These are phyloP conservation scores for Baorangia bicolor DNA, from an alignment of 768 basidiomycete genomes.

Conservation along the genomic window DNA sequence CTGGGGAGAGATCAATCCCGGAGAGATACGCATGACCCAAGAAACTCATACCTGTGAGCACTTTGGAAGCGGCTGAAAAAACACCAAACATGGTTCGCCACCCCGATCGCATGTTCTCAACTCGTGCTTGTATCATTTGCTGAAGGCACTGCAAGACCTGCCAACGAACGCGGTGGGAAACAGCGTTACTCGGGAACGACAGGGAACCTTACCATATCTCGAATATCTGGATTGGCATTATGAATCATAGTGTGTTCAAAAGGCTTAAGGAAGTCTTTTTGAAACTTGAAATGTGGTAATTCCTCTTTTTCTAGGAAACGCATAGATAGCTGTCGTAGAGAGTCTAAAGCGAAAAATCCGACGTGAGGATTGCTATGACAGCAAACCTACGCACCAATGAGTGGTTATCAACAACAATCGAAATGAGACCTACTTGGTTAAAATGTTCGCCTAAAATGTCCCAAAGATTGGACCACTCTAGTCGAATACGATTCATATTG, in stretches of 20 bases:
- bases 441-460: slow-evolving; percentile 98
- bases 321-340: slow-evolving; percentile 95
- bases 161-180: neutral
- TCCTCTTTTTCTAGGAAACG: slow-evolving; percentile 99
- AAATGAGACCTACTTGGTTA: slow-evolving; percentile 68
- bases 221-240: slow-evolving; percentile 91
- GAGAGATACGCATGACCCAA: neutral
- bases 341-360: slow-evolving; percentile 94
- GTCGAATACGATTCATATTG: slow-evolving; percentile 96
- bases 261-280: slow-evolving; percentile 97
- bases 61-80: slow-evolving; percentile 94
- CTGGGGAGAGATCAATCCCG: slow-evolving; percentile 37
- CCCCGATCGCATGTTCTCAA: slow-evolving; percentile 93
- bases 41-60: slow-evolving; percentile 65
- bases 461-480: slow-evolving; percentile 99
- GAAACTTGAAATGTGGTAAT: slow-evolving; percentile 96
- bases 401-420: neutral
- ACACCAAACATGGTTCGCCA: slow-evolving; percentile 99
- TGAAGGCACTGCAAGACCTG: slow-evolving; percentile 96
- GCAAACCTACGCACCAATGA: slow-evolving; percentile 66
- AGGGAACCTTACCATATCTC: slow-evolving; percentile 76
- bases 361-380: slow-evolving; percentile 98
- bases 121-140: slow-evolving; percentile 97
- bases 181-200: neutral
- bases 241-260: slow-evolving; percentile 98